Evolutionary conservation across 2,329 filamentous ascomycete species (phyloP).

Genomic region (Xylaria sp.): DNA sequence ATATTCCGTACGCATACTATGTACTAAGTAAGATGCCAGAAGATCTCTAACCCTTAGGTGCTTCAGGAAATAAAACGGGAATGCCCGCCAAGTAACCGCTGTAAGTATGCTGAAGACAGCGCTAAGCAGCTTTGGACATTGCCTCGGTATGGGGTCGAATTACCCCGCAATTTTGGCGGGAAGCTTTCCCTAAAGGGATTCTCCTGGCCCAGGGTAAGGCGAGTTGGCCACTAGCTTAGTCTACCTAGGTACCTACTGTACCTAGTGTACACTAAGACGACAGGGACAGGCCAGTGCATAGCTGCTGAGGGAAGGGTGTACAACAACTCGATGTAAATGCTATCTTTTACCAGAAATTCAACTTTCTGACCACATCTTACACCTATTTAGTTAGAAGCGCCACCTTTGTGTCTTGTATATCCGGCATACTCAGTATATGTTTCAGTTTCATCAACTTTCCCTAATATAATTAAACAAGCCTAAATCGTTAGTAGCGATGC

Average conservation of each 20-base stretch:
- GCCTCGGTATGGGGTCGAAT: conserved; percentile 17
- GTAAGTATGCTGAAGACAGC: background rate
- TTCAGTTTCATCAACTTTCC: background rate
- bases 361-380: background rate
- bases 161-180: conserved; percentile 13
- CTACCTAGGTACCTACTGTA: background rate
- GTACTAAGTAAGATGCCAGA: no score
- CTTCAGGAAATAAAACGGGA: background rate
- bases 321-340: background rate
- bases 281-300: background rate
- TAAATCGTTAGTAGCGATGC: conserved; percentile 53
- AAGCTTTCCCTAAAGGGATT: conserved; percentile 2
- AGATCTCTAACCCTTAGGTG: no score
- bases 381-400: background rate
- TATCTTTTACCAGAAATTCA: background rate
- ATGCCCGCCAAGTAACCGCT: background rate
- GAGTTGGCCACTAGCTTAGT: conserved; percentile 6
- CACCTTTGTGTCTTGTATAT: background rate
- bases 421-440: background rate
- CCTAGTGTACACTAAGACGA: background rate
- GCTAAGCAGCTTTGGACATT: conserved; percentile 11
- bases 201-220: background rate
- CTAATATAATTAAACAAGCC: background rate
- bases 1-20: no score
- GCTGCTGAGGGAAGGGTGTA: background rate